Evolutionary conservation across 257 asterid genomes (phyloP), one percentile per base, ranked within the genome.

Genomic region (Scutellaria minor): DNA sequence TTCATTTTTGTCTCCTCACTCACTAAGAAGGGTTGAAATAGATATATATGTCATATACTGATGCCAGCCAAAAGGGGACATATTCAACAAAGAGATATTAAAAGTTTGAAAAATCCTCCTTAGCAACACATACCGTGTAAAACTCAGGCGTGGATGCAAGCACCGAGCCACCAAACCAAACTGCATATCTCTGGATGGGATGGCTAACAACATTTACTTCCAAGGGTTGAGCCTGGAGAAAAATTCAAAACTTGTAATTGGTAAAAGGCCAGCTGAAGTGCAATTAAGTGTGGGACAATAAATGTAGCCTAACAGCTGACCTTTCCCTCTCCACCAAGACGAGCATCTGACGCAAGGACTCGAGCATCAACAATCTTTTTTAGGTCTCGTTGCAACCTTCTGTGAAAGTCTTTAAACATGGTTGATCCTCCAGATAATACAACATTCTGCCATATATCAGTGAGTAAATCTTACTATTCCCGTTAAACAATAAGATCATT

Each of bases 101-200:
- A 35, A 20, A 53, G 14, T 59, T 41, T 62, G 63, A 69, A 47
- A 51, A 15, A 66, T 64, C 37, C 62, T 50, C 61, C 27, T 54
- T 55, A 41, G 48, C 27, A 54, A 64, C 50, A 71, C 54, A 53
- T 83, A 95, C 98, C 85, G 92, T 80, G 80, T 83, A 92, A 83
- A 95, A 92, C 79, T 95, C 97, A 18, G 98, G 97, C 14, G 94
- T 92, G 68, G 99, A 95, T 69, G 96, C 97, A 72, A 92, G 96
- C 45, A 92, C 97, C 6, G 99, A 95, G 63, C 98, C 99, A 58
- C 99, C 99, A 80, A 91, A 94, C 99, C 99, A 94, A 76, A 90
- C 99, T 75, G 99, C 99, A 65, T 83, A 85, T 82, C 95, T 90
- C 87, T 95, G 98, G 81, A 92, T 84, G 54, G 96, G 96, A 78